A percentile compares a stretch with the other conserved stretches of the same genome.
phyloP scores from a whole-genome alignment of 768 basidiomycete genomes.

The Mycena rosella region DNA sequence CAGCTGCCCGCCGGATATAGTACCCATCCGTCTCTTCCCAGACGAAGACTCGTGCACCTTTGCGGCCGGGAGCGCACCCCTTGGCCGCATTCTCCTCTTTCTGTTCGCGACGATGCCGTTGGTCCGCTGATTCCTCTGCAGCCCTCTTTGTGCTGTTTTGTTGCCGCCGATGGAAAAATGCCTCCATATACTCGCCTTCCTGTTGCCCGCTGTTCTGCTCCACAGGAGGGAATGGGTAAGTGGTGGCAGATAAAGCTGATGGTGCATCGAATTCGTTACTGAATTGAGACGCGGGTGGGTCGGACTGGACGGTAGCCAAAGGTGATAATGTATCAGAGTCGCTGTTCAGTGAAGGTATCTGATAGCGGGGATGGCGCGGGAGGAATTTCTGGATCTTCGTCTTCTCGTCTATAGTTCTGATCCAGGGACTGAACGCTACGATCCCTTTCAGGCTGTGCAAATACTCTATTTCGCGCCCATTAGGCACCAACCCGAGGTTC shows the following conservation, averaged over 20 bases:
- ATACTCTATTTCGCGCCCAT: background rate
- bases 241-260: background rate
- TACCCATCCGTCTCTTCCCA: conserved; percentile 7
- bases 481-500: background rate
- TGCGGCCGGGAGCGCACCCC: background rate
- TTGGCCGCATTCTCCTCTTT: background rate
- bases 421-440: conserved; percentile 4
- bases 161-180: background rate
- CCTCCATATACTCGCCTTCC: background rate
- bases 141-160: background rate
- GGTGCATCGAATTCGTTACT: too few relatives aligned
- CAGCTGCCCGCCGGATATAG: background rate
- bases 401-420: background rate
- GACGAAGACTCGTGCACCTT: conserved; percentile 3
- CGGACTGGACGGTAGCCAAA: too few relatives aligned
- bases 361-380: background rate
- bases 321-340: background rate
- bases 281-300: too few relatives aligned
- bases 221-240: conserved; percentile 11
- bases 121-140: background rate
- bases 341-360: background rate
- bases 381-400: background rate
- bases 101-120: background rate
- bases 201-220: background rate
- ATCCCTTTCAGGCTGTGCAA: background rate